Conservation (phyloP, 2,329 filamentous ascomycete species). For the Beauveria sp. region DNA sequence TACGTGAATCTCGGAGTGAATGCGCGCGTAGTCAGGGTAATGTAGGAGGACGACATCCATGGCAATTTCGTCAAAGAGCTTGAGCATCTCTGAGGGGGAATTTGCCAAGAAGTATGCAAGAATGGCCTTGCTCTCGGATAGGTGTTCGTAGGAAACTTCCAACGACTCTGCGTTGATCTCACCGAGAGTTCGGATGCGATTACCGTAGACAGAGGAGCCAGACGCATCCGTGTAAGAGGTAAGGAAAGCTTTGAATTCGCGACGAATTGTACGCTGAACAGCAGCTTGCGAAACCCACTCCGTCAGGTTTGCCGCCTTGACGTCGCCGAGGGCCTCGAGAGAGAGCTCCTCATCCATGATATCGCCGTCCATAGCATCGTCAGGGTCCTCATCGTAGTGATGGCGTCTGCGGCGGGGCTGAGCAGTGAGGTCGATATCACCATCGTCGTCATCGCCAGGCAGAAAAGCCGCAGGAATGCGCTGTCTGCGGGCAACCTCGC, state of each 20-base stretch:
- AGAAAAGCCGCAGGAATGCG: constrained; percentile 67
- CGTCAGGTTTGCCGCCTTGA: constrained; percentile 86
- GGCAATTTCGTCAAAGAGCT: constrained; percentile 92
- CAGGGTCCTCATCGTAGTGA: constrained; percentile 88
- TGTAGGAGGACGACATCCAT: constrained; percentile 95
- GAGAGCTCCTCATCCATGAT: constrained; percentile 95
- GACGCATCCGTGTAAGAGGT: constrained; percentile 91
- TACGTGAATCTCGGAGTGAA: constrained; percentile 96
- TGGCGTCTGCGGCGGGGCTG: constrained; percentile 81
- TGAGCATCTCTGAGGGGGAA: constrained; percentile 87
- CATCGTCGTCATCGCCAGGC: constrained; percentile 77
- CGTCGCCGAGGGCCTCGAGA: constrained; percentile 81
- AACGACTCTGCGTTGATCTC: constrained; percentile 94
- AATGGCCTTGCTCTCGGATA: constrained; percentile 84
- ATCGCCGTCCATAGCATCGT: constrained; percentile 85
- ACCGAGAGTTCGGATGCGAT: constrained; percentile 88
- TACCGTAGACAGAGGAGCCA: constrained; percentile 88
- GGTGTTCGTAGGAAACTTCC: constrained; percentile 91
- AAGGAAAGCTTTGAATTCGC: constrained; percentile 95
- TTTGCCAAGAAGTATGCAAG: constrained; percentile 95
- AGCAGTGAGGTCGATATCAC: constrained; percentile 73
- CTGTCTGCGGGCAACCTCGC: constrained; percentile 59
- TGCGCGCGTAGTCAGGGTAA: constrained; percentile 95
- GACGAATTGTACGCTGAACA: constrained; percentile 86
- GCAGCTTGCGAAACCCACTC: constrained; percentile 91